These are phyloP conservation scores for Colletotrichum sp. DNA, from an alignment of 2,329 filamentous ascomycete genomes.

Conservation along the genomic window DNA sequence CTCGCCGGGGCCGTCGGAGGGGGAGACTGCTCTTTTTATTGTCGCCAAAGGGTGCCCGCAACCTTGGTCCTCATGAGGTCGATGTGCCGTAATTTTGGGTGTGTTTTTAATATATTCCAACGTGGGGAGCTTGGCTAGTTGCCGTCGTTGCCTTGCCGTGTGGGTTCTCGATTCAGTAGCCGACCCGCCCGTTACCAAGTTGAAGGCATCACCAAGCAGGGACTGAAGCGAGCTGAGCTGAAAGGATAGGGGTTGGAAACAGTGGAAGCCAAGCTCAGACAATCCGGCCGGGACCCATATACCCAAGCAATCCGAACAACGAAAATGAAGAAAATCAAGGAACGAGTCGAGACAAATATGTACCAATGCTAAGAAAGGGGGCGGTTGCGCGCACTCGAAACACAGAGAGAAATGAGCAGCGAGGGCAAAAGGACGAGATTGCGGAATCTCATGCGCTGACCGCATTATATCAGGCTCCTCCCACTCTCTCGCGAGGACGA, in stretches of 20 bases:
- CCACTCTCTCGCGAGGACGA: neutral
- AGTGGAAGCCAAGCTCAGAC: neutral
- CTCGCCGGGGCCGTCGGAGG: neutral
- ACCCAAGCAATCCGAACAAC: neutral
- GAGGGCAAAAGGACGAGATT: neutral
- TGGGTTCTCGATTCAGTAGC: constrained; percentile 18
- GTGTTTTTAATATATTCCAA: constrained; percentile 7
- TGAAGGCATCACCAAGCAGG: constrained; percentile 12
- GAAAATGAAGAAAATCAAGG: neutral
- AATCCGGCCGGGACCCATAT: neutral
- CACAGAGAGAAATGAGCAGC: neutral
- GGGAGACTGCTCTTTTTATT: neutral
- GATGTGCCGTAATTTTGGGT: constrained; percentile 15
- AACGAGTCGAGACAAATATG: neutral
- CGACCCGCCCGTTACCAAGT: constrained; percentile 11
- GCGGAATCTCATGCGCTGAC: neutral
- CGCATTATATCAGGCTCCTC: neutral
- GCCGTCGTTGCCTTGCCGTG: neutral
- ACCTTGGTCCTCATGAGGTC: constrained; percentile 8
- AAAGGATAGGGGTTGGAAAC: neutral
- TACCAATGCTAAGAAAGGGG: neutral
- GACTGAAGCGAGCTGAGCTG: neutral
- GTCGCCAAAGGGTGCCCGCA: neutral
- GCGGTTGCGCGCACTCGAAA: neutral
- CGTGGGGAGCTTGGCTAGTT: constrained; percentile 16